Conservation (phyloP, 2,329 filamentous ascomycete species). For the Aspergillus tamarii region DNA sequence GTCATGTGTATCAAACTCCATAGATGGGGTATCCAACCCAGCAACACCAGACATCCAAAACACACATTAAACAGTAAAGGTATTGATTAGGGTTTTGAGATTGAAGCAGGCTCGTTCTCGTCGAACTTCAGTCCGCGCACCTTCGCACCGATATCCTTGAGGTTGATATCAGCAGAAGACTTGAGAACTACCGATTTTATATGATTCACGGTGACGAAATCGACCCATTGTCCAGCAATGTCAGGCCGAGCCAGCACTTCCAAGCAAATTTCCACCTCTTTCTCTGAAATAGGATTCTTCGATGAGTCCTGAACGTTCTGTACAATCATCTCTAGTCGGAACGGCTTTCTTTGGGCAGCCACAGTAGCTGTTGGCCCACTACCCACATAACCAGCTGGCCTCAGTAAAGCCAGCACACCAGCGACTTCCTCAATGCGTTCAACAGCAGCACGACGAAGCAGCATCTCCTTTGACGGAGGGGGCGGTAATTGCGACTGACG, state of each 20-base stretch:
- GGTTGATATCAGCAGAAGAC: constrained; percentile 40
- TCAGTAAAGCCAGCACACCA: constrained; percentile 67
- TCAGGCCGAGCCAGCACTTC: constrained; percentile 51
- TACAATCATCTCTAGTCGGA: constrained; percentile 65
- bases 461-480: constrained; percentile 56
- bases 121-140: constrained; percentile 33
- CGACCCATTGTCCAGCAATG: constrained; percentile 54
- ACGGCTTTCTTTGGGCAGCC: constrained; percentile 60
- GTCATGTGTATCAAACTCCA: constrained; percentile 27
- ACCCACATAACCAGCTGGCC: constrained; percentile 39
- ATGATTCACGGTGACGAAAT: constrained; percentile 50
- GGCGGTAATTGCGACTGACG: constrained; percentile 50
- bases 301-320: constrained; percentile 71
- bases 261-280: constrained; percentile 53
- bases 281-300: constrained; percentile 51
- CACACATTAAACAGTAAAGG: constrained; percentile 13
- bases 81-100: constrained; percentile 11
- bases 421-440: constrained; percentile 71
- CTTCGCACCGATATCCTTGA: constrained; percentile 40
- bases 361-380: constrained; percentile 33
- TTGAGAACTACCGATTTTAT: constrained; percentile 52
- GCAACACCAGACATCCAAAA: constrained; percentile 12
- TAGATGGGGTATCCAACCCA: constrained; percentile 26
- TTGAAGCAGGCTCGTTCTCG: constrained; percentile 27
- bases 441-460: constrained; percentile 66